Conservation (phyloP, 495 filamentous ascomycete genomes). For the Thermochaetoides thermophila region DNA sequence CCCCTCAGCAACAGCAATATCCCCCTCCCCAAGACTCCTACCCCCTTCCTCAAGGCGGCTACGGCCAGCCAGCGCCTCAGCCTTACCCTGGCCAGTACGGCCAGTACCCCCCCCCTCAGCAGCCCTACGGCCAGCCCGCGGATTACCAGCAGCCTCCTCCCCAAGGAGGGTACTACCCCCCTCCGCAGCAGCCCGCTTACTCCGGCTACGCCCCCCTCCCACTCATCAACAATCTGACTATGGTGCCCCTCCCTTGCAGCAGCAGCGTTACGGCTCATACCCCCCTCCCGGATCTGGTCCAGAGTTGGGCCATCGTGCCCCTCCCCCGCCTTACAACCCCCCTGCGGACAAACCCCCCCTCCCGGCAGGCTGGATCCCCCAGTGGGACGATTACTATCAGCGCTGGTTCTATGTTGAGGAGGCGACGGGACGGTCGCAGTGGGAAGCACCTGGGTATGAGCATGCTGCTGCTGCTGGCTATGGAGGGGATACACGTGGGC, state of each 20-base stretch:
- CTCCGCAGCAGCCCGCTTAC: constrained; percentile 3
- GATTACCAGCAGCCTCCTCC: not conserved
- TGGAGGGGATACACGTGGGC: not conserved
- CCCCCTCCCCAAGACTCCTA: constrained; percentile 13
- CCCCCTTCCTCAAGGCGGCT: no score
- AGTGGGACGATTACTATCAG: constrained; percentile 41
- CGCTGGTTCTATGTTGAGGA: constrained; percentile 47
- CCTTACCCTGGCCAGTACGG: constrained; percentile 6
- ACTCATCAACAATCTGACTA: constrained; percentile 3
- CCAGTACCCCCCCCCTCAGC: constrained; percentile 1
- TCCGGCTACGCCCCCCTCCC: not conserved
- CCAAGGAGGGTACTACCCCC: not conserved
- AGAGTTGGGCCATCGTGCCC: constrained; percentile 8
- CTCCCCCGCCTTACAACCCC: constrained; percentile 28
- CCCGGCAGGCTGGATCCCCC: constrained; percentile 43
- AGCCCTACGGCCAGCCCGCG: not conserved
- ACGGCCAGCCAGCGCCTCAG: constrained; percentile 15
- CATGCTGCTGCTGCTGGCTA: not conserved
- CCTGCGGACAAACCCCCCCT: constrained; percentile 36
- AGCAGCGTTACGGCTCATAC: not conserved
- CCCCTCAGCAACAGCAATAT: constrained; percentile 9
- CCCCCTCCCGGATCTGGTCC: not conserved
- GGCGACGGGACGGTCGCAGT: constrained; percentile 43
- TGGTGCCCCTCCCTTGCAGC: constrained; percentile 5
- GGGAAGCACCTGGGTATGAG: constrained; percentile 35